These are phyloP conservation scores for Podospora tetraspora DNA, from an alignment of 495 filamentous ascomycete species.

Conservation along the genomic window DNA sequence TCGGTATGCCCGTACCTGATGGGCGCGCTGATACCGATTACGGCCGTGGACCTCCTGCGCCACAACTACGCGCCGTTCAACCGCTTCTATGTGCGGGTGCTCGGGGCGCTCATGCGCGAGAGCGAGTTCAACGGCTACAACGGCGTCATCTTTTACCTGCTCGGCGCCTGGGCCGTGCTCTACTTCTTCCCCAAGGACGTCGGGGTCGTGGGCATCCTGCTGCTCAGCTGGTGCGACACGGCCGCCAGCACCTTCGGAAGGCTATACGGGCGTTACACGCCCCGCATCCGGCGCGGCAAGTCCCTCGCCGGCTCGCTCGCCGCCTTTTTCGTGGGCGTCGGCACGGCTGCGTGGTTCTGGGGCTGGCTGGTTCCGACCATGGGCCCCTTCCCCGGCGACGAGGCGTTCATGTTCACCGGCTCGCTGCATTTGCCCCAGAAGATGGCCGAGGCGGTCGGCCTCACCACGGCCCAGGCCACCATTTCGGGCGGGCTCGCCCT, in stretches of 20 bases:
- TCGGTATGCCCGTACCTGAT: conserved; percentile 81
- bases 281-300: conserved; percentile 78
- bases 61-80: conserved; percentile 79
- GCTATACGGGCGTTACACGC: conserved; percentile 81
- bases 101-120: conserved; percentile 94
- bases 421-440: conserved; percentile 57
- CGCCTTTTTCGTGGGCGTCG: conserved; percentile 71
- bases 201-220: conserved; percentile 78
- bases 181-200: conserved; percentile 90
- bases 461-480: conserved; percentile 41
- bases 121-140: conserved; percentile 89
- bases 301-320: conserved; percentile 83
- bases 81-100: conserved; percentile 70
- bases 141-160: conserved; percentile 92
- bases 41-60: conserved; percentile 72
- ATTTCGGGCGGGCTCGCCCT: conserved; percentile 68
- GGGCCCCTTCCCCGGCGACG: conserved; percentile 60
- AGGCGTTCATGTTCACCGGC: conserved; percentile 79
- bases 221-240: conserved; percentile 97
- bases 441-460: conserved; percentile 45
- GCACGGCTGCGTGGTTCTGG: conserved; percentile 81
- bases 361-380: conserved; percentile 71
- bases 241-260: conserved; percentile 91
- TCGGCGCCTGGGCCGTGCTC: conserved; percentile 81
- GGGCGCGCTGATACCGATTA: conserved; percentile 79